These are phyloP conservation scores for Termitomyces sp. DNA, from an alignment of 768 basidiomycete genomes.

Conservation along the genomic window DNA sequence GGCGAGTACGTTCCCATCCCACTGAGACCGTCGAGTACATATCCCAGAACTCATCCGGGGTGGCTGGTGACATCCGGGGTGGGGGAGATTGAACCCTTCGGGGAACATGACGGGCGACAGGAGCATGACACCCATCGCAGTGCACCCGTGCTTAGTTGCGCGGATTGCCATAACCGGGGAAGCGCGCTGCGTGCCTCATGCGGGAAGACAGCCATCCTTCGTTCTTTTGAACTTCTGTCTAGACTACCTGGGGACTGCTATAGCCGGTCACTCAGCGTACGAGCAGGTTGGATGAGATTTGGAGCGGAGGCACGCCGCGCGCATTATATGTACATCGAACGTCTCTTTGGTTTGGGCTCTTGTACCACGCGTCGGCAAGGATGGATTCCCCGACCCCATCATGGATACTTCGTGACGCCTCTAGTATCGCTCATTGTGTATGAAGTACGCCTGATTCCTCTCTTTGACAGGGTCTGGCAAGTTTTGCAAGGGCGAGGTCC, in stretches of 20 bases:
- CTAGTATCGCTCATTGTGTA: neutral
- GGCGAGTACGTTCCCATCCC: slow-evolving; percentile 3
- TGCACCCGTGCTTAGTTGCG: neutral
- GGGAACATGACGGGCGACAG: slow-evolving; percentile 10
- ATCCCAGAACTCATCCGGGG: slow-evolving; percentile 7
- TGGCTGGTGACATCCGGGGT: slow-evolving; percentile 9
- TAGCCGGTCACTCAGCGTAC: neutral
- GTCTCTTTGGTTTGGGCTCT: slow-evolving; percentile 2
- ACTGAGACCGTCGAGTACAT: neutral
- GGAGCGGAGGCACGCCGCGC: slow-evolving; percentile 1
- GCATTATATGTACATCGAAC: neutral
- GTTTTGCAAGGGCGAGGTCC: slow-evolving; percentile 1
- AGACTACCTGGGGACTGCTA: slow-evolving; percentile 1
- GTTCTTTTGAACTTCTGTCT: slow-evolving; percentile 2
- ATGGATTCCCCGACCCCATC: neutral
- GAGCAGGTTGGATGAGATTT: slow-evolving; percentile 9
- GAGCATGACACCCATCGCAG: slow-evolving; percentile 10
- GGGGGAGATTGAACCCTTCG: slow-evolving; percentile 6
- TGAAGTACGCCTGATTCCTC: neutral
- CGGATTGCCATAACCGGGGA: slow-evolving; percentile 10
- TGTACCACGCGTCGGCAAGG: slow-evolving; percentile 5
- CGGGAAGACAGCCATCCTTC: slow-evolving; percentile 1
- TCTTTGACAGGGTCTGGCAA: neutral
- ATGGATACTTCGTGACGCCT: neutral
- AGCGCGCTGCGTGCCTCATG: neutral